Percentiles rank a stretch among this genome's conserved stretches.
Conservation (phyloP, 176 grass and related monocot species). For the Bromus sterilis region DNA sequence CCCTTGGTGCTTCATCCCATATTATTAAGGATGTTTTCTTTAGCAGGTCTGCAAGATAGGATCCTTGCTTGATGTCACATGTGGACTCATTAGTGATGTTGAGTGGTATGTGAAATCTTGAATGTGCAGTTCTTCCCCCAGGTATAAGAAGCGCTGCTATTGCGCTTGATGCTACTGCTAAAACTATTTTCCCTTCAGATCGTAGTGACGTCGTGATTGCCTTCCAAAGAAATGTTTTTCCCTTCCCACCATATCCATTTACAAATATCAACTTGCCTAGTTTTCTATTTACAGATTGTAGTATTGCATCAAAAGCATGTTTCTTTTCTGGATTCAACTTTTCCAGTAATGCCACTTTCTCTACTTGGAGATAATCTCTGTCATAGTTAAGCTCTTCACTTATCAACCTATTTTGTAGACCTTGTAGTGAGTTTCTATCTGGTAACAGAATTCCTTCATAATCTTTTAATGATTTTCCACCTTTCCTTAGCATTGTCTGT, state of each 20-base stretch:
- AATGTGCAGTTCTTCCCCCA: constrained; percentile 1
- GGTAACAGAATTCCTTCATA: neutral
- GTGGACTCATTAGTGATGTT: neutral
- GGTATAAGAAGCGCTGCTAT: neutral
- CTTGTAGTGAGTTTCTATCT: neutral
- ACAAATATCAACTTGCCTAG: neutral
- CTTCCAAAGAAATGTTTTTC: constrained; percentile 18
- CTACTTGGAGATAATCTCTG: neutral
- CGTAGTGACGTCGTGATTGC: neutral
- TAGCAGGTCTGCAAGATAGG: neutral
- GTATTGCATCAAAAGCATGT: neutral
- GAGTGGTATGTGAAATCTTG: constrained; percentile 5
- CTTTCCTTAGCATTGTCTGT: neutral
- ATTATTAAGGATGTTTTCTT: constrained; percentile 8
- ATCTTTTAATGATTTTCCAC: neutral
- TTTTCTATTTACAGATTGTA: neutral
- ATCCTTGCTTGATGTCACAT: constrained; percentile 14
- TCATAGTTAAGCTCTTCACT: constrained; percentile 17
- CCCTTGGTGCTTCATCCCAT: constrained; percentile 5
- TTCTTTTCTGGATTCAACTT: neutral
- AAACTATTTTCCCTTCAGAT: constrained; percentile 16
- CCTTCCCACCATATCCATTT: neutral
- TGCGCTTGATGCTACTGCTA: neutral
- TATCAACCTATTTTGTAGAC: neutral
- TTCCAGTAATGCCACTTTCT: neutral